Evolutionary conservation across 305 asterid genomes (phyloP).

Genomic region (Vinca major): DNA sequence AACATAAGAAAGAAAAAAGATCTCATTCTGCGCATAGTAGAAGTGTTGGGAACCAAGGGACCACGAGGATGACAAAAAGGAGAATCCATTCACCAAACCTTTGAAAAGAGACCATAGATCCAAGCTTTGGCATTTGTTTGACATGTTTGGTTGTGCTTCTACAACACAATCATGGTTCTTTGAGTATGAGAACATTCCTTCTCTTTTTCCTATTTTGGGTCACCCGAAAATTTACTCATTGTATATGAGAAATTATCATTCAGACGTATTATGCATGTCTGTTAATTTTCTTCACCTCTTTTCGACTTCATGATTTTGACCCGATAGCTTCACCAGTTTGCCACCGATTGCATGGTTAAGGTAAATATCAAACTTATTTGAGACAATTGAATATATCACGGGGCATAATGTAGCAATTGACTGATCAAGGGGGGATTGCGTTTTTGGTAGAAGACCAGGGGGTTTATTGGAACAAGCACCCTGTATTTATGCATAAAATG

Average conservation of each 20-base stretch:
- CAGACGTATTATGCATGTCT: background rate
- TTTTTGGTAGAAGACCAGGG: too few species aligned
- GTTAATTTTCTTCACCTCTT: background rate
- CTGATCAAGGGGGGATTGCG: too few species aligned
- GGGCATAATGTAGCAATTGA: too few species aligned
- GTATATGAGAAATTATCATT: background rate
- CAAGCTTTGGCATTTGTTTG: background rate
- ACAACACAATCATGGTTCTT: background rate
- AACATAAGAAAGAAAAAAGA: background rate
- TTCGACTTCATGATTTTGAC: background rate
- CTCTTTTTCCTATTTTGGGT: too few species aligned
- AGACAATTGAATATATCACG: too few species aligned
- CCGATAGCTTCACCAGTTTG: too few species aligned
- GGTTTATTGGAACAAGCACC: too few species aligned
- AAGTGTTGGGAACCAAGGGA: background rate
- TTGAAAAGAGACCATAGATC: background rate
- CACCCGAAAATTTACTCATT: too few species aligned
- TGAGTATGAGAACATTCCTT: too few species aligned
- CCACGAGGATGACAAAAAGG: background rate
- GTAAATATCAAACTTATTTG: too few species aligned
- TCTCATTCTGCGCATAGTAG: background rate
- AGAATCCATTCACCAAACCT: background rate
- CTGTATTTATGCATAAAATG: too few species aligned
- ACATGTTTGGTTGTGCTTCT: background rate
- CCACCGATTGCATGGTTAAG: too few species aligned